A percentile compares a stretch with the other conserved stretches of the same genome.
These are phyloP conservation scores for Didymella pinodella DNA, from an alignment of 2,329 filamentous ascomycete genomes.

Conservation along the genomic window DNA sequence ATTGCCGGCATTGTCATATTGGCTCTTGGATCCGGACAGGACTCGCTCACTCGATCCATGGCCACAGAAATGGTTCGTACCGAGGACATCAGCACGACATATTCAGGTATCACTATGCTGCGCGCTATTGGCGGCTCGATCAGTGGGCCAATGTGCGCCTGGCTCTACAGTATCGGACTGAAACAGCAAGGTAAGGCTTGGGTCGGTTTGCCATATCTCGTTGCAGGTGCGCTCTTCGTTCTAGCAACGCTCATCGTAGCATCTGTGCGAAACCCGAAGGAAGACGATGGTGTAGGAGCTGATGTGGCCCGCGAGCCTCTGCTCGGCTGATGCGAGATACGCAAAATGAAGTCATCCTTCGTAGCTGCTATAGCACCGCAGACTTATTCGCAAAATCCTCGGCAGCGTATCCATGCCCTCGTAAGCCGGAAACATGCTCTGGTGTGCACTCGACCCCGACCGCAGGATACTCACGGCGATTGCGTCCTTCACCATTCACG, in stretches of 20 bases:
- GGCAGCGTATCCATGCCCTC: no score
- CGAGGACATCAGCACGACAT: constrained; percentile 24
- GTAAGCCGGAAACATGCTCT: background rate
- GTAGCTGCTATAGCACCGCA: background rate
- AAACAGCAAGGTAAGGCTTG: constrained; percentile 4
- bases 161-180: constrained; percentile 24
- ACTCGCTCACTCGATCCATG: constrained; percentile 30
- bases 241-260: background rate
- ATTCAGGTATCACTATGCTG: constrained; percentile 34
- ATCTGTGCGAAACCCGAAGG: background rate
- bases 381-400: background rate
- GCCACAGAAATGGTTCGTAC: constrained; percentile 29
- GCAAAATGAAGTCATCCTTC: background rate
- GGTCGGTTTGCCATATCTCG: constrained; percentile 25
- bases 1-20: constrained; percentile 25
- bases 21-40: constrained; percentile 30
- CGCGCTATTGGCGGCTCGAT: constrained; percentile 29
- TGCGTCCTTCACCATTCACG: background rate
- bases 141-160: constrained; percentile 31
- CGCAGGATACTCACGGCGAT: no score
- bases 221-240: constrained; percentile 21
- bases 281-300: background rate
- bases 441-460: no score
- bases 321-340: background rate
- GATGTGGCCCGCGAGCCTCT: background rate